Evolutionary conservation across 768 basidiomycete species (phyloP), one percentile per base, ranked within the genome.

Genomic region (Boletus tomentosulus): DNA sequence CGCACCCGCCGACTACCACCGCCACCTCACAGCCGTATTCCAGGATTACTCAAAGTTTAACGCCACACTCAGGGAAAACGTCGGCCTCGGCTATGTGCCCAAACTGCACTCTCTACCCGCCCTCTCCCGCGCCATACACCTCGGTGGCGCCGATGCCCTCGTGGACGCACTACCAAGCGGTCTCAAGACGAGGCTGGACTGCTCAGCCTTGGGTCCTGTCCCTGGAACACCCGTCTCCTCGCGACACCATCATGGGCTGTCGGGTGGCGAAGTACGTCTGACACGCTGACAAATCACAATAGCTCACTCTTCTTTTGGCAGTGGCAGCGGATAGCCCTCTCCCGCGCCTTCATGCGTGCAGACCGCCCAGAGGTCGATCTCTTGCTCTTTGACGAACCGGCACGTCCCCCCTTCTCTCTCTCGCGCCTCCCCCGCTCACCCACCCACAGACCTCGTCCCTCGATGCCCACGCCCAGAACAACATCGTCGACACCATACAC

Each of bases 301-400:
- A 53, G 47, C 25, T 30, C 27, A 44, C 13, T 16, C 31, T 9
- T 13, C 11, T 48, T 54, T 53, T 57, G 58, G 33, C 65, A 92
- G 88, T 92, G 91, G 91, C 90, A 92, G 71, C 76, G 88, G 60
- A 81, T 95, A 53, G 91, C 92, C 16, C 79, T 94, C 46, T 87
- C 91, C 45, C 80, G 92, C 46, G 88, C 90, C 15, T 93, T 94
- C 63, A 90, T 93, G 87, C 77, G 91, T 55, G 86, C 88, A 46
- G 79, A 76, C 62, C 82, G 80, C 63, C 87, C 82, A 22, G 83
- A 85, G 58, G 81, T 89, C 25, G 89, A 93, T 69, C 71, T 94
- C 13, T 74, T 94, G 31, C 70, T 94, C 39, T 87, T 94, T 64
- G 92, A 95, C 67, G 89, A 92, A 73, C 89, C 90, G 49, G 87